These are phyloP conservation scores for Thinopyrum elongatum DNA, from an alignment of 176 grass and related monocot species.

Conservation along the genomic window DNA sequence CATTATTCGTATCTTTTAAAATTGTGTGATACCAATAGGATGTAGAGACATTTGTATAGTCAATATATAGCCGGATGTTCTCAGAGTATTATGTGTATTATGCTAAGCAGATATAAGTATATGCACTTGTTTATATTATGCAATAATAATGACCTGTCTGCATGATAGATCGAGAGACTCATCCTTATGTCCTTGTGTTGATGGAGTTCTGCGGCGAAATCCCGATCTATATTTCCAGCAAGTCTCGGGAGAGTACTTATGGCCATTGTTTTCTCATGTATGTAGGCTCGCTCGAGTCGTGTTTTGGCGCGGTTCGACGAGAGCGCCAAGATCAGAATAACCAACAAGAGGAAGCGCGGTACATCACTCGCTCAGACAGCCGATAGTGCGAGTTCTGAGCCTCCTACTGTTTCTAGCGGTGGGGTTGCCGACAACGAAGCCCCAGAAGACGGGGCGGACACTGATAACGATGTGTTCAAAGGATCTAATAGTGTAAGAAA, in stretches of 20 bases:
- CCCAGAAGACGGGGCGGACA: neutral
- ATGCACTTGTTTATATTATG: neutral
- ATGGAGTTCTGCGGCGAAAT: too few relatives aligned
- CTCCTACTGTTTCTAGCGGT: conserved; percentile 23
- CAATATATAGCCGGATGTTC: too few relatives aligned
- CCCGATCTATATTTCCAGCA: too few relatives aligned
- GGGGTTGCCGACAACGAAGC: neutral
- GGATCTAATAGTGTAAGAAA: conserved; percentile 43
- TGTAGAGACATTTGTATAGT: too few relatives aligned
- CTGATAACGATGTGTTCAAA: neutral
- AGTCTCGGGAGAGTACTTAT: too few relatives aligned
- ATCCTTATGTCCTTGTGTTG: too few relatives aligned
- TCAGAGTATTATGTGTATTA: neutral
- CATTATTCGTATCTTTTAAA: too few relatives aligned
- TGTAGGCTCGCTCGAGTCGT: neutral
- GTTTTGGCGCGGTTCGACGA: neutral
- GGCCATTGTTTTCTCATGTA: too few relatives aligned
- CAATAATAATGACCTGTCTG: neutral
- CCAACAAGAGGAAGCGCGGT: conserved; percentile 57
- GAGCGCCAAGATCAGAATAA: conserved; percentile 38
- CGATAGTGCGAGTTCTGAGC: neutral
- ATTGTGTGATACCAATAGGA: too few relatives aligned
- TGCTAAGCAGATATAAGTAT: neutral
- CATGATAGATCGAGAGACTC: too few relatives aligned
- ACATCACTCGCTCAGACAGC: neutral